Evolutionary conservation across 2,329 filamentous ascomycete genomes (phyloP).

Genomic region (Pseudogymnoascus sp.): DNA sequence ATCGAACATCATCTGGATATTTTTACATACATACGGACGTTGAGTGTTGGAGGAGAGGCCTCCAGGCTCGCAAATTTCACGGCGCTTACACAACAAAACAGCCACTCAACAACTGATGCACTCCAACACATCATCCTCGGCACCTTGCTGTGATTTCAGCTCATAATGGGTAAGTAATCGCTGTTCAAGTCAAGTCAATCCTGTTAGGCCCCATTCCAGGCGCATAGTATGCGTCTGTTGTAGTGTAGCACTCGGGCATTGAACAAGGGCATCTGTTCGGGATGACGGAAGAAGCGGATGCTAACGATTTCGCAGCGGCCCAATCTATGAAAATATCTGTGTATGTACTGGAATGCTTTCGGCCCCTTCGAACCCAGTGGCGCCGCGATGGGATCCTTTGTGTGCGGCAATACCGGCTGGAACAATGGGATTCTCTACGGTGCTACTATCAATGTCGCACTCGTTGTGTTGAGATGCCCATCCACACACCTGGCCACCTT

Average conservation of each 20-base stretch:
- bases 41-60: background rate
- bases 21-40: background rate
- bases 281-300: background rate
- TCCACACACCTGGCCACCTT: background rate
- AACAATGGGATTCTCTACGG: background rate
- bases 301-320: background rate
- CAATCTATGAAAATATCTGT: constrained; percentile 22
- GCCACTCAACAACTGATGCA: background rate
- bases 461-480: background rate
- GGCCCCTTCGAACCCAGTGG: constrained; percentile 14
- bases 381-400: background rate
- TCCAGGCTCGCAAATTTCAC: background rate
- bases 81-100: constrained; percentile 1
- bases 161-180: constrained; percentile 6
- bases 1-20: background rate
- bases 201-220: background rate
- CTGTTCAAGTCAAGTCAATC: background rate
- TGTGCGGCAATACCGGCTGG: background rate
- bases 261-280: background rate
- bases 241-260: background rate
- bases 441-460: background rate
- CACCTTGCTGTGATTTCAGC: background rate
- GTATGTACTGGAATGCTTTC: constrained; percentile 39
- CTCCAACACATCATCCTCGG: background rate
- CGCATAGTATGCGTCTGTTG: background rate